phyloP scores from a whole-genome alignment of 805 yeast species.

The Cyberlindnera suaveolens region DNA sequence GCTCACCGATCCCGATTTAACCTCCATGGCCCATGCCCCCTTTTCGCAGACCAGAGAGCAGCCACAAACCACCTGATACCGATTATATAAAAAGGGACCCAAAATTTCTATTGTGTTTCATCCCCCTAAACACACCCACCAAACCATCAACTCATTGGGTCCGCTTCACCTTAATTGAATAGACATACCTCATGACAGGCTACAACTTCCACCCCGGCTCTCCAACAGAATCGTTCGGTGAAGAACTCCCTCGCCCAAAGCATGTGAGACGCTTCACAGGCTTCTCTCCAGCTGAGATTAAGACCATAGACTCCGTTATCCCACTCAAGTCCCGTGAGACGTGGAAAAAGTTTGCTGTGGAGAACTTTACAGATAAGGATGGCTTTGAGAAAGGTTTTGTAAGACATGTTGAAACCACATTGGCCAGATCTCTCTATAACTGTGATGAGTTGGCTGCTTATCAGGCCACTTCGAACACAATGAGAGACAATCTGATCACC shows the following conservation, averaged over 20 bases:
- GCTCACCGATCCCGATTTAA: no score
- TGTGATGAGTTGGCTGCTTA: constrained; percentile 92
- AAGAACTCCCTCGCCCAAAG: constrained; percentile 27
- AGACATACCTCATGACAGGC: neutral
- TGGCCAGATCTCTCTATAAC: constrained; percentile 88
- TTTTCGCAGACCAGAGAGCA: no score
- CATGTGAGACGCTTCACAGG: constrained; percentile 83
- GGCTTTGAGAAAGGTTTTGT: constrained; percentile 66
- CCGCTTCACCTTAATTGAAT: neutral
- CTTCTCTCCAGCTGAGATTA: constrained; percentile 83
- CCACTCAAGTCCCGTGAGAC: constrained; percentile 71
- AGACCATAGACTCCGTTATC: constrained; percentile 72
- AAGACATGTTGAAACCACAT: constrained; percentile 81
- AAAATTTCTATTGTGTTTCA: neutral
- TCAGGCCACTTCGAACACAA: constrained; percentile 75
- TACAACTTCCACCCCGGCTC: constrained; percentile 1
- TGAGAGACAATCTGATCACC: constrained; percentile 72
- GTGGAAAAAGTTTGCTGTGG: constrained; percentile 68
- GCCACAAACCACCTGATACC: no score
- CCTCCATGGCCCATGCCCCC: no score
- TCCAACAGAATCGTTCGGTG: constrained; percentile 4
- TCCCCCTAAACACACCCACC: neutral
- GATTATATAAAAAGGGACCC: no score
- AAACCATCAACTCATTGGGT: neutral
- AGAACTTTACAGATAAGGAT: constrained; percentile 39